Evolutionary conservation across 208 protist species (phyloP).

Genomic region (Spironucleus salmonicida): DNA sequence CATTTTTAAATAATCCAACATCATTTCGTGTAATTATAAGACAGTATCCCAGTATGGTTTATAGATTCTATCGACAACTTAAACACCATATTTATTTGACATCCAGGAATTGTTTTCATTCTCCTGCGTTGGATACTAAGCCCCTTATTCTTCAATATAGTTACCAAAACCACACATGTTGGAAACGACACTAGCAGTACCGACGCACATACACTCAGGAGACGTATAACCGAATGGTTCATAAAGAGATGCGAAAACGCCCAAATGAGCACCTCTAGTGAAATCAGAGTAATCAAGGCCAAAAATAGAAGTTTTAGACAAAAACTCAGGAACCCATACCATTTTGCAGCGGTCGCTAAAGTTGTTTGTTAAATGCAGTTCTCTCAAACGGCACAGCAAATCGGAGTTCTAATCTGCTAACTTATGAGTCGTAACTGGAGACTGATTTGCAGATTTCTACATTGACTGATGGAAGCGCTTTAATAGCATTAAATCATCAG

Average conservation of each 20-base stretch:
- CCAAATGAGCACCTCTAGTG: not conserved
- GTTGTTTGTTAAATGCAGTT: not conserved
- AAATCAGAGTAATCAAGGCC: conserved; percentile 23
- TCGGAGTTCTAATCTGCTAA: not conserved
- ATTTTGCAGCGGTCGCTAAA: not conserved
- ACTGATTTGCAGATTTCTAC: too few relatives aligned
- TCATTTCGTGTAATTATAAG: not conserved
- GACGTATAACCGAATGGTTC: conserved; percentile 22
- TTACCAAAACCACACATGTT: conserved; percentile 29
- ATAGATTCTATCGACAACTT: conserved; percentile 22
- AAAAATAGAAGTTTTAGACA: conserved; percentile 22
- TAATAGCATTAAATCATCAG: not conserved
- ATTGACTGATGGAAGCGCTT: conserved; percentile 8
- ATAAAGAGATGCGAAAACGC: conserved; percentile 22
- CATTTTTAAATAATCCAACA: conserved; percentile 9
- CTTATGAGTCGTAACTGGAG: conserved; percentile 14
- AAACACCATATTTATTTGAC: not conserved
- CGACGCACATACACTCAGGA: conserved; percentile 17
- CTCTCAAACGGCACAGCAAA: not conserved
- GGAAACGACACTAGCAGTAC: conserved; percentile 4
- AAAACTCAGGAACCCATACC: conserved; percentile 15
- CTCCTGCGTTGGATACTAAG: not conserved
- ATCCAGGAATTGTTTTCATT: conserved; percentile 12
- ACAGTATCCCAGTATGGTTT: not conserved
- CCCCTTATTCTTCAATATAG: not conserved